These are phyloP conservation scores for Acarospora socialis DNA, from an alignment of 2,329 filamentous ascomycete species.

Conservation along the genomic window DNA sequence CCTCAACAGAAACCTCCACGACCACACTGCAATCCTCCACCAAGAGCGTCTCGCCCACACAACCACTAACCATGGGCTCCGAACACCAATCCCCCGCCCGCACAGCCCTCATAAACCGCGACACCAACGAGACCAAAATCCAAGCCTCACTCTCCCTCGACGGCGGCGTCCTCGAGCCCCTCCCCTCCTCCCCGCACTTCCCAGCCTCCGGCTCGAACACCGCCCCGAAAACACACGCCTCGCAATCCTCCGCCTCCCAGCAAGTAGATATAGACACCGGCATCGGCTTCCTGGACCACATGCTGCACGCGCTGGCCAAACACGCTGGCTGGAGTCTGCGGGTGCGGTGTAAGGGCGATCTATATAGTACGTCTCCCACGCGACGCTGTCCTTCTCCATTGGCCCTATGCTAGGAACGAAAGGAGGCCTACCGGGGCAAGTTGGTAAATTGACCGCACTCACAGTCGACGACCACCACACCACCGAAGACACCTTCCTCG, in stretches of 20 bases:
- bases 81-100: too few species aligned
- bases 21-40: too few species aligned
- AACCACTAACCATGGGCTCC: constrained; percentile 12
- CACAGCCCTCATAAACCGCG: constrained; percentile 65
- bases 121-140: constrained; percentile 98
- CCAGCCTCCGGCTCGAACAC: constrained; percentile 44
- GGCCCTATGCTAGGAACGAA: too few species aligned
- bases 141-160: constrained; percentile 85
- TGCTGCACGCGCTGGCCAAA: constrained; percentile 93
- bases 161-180: constrained; percentile 49
- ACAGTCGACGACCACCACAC: constrained; percentile 97
- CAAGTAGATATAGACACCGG: constrained; percentile 80
- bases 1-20: too few species aligned
- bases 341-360: constrained; percentile 70
- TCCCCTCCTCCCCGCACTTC: constrained; percentile 32
- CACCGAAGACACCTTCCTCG: constrained; percentile 86
- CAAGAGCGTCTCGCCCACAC: too few species aligned
- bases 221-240: constrained; percentile 53
- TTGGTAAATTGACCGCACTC: too few species aligned
- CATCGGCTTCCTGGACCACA: constrained; percentile 96
- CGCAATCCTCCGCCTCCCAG: constrained; percentile 71
- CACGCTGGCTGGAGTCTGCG: constrained; percentile 88
- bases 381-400: too few species aligned
- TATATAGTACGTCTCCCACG: constrained; percentile 80
- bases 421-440: too few species aligned